Evolutionary conservation across 148 eudicot species (phyloP), one percentile per base, ranked within the genome.

Genomic region (Silene latifolia): DNA sequence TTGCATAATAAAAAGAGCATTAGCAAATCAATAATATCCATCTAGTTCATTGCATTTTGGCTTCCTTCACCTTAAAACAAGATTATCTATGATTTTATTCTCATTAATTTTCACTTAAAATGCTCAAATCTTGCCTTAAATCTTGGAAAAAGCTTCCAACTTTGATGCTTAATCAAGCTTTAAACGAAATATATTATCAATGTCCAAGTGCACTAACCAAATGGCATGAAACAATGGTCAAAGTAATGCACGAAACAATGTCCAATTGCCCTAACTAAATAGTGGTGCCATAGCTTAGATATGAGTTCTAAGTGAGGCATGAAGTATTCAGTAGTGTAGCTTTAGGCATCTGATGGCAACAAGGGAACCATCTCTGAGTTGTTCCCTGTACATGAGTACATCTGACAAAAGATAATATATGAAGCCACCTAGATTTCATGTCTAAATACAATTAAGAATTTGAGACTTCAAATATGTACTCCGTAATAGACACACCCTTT

Each of bases 161-260:
- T 47, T 83, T 63, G 61, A 72, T 57, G 29, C 17, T 47, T 23
- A 69, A 0, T 12, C 72, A 69, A 27, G 57, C 13, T 69, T 69
- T 69, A n/a, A n/a, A n/a, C n/a, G n/a, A n/a, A n/a, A n/a, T n/a
- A n/a, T n/a, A n/a, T n/a, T n/a, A n/a, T n/a, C n/a, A n/a, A n/a
- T n/a, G n/a, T n/a, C n/a, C n/a, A n/a, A n/a, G n/a, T n/a, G n/a
- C n/a, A n/a, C n/a, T n/a, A n/a, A n/a, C n/a, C n/a, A n/a, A n/a
- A n/a, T n/a, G n/a, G n/a, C n/a, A n/a, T n/a, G n/a, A n/a, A n/a
- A n/a, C n/a, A n/a, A n/a, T n/a, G n/a, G n/a, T 95, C 97, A 88
- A 89, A 78, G 91, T 92, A 85, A 79, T 82, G 90, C 76, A 92
- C 97, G 27, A 92, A 95, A 85, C 96, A 95, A 80, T 95, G 93